These are phyloP conservation scores for Termitomyces bulborhizus DNA, from an alignment of 768 basidiomycete genomes.

Conservation along the genomic window DNA sequence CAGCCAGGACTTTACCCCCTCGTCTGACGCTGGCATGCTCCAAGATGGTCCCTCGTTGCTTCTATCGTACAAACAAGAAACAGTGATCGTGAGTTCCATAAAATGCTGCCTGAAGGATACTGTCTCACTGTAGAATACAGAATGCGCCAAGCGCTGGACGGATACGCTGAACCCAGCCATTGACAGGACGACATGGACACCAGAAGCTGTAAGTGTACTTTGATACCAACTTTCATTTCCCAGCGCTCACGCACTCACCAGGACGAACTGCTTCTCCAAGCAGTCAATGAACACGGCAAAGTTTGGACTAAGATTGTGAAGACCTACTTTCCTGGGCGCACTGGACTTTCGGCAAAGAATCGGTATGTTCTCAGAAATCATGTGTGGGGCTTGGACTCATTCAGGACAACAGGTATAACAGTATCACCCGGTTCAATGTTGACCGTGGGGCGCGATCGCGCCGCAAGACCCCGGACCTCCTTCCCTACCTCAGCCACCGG, in stretches of 20 bases:
- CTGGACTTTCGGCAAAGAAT: constrained; percentile 56
- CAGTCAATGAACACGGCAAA: constrained; percentile 50
- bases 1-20: neutral
- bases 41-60: constrained; percentile 54
- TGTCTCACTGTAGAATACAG: constrained; percentile 22
- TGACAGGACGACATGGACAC: constrained; percentile 53
- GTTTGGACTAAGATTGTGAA: constrained; percentile 61
- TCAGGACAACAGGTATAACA: constrained; percentile 35
- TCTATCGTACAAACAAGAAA: constrained; percentile 50
- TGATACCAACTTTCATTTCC: neutral
- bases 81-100: constrained; percentile 44
- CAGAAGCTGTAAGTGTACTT: constrained; percentile 36
- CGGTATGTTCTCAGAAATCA: constrained; percentile 26
- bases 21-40: constrained; percentile 4
- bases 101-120: neutral
- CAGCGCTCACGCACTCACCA: constrained; percentile 14
- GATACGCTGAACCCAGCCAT: constrained; percentile 57
- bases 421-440: constrained; percentile 41
- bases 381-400: neutral
- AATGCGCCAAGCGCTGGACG: constrained; percentile 59
- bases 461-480: constrained; percentile 30
- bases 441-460: constrained; percentile 30
- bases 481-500: constrained; percentile 22
- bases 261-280: constrained; percentile 49
- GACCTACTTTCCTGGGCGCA: constrained; percentile 54